These are phyloP conservation scores for Collariella sp. DNA, from an alignment of 495 filamentous ascomycete species.

Conservation along the genomic window DNA sequence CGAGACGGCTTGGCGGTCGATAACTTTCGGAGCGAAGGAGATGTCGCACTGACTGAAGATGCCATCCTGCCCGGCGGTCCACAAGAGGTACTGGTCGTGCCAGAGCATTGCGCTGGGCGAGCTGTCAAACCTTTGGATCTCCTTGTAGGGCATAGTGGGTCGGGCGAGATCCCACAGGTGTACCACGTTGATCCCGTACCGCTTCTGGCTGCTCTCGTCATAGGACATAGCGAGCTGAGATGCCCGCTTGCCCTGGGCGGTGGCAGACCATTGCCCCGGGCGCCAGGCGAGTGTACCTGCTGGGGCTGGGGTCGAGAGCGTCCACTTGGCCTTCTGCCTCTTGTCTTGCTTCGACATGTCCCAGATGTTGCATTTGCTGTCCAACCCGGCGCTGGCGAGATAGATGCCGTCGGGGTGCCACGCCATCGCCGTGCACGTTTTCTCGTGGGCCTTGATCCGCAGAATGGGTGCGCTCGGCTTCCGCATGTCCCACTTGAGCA, in stretches of 20 bases:
- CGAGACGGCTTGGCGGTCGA: slow-evolving; percentile 61
- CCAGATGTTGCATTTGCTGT: slow-evolving; percentile 85
- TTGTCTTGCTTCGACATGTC: slow-evolving; percentile 74
- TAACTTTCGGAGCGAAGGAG: slow-evolving; percentile 68
- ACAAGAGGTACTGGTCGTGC: slow-evolving; percentile 83
- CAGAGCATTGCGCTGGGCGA: slow-evolving; percentile 74
- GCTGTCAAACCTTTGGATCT: slow-evolving; percentile 65
- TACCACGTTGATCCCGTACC: slow-evolving; percentile 56
- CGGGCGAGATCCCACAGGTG: slow-evolving; percentile 91
- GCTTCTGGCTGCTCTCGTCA: slow-evolving; percentile 41
- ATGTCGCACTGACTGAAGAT: slow-evolving; percentile 84
- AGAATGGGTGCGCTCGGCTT: slow-evolving; percentile 41
- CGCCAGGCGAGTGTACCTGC: slow-evolving; percentile 80
- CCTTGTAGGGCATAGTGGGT: slow-evolving; percentile 76
- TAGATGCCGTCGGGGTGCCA: slow-evolving; percentile 97
- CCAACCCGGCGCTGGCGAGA: slow-evolving; percentile 72
- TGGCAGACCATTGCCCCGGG: slow-evolving; percentile 65
- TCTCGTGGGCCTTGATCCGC: slow-evolving; percentile 74
- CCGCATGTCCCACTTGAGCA: slow-evolving; percentile 51
- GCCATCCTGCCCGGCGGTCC: slow-evolving; percentile 80
- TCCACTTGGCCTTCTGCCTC: slow-evolving; percentile 66
- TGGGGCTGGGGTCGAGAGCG: slow-evolving; percentile 49
- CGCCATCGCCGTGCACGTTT: slow-evolving; percentile 70
- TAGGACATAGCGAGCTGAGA: slow-evolving; percentile 48
- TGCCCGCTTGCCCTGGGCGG: slow-evolving; percentile 52